Evolutionary conservation across 495 filamentous ascomycete species (phyloP), one percentile per base, ranked within the genome.

Genomic region (Neurospora sp.): DNA sequence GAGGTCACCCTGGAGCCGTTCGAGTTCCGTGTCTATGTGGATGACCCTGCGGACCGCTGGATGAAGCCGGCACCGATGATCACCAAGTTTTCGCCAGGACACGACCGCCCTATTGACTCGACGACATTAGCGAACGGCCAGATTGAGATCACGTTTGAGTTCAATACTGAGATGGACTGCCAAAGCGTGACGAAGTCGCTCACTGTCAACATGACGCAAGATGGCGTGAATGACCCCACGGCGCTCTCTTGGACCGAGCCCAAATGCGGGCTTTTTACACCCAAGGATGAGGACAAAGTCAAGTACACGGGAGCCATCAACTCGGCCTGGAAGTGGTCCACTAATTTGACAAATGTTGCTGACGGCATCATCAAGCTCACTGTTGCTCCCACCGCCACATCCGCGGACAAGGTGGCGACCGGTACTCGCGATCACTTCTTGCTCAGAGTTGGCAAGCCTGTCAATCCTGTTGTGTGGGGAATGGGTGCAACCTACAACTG

Each of bases 351-450:
- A 11, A 85, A 89, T 39, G 89, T 93, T 2, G 86, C 86, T 20
- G 88, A 93, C 71, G 91, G 91, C 70, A 81, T 93, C n/a, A 87
- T 93, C 76, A 82, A 84, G 39, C 73, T 92, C 71, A 91, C 89
- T 0, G 81, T 93, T 62, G 85, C 82, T 40, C 92, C 91, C 54
- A 84, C 86, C 20, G 84, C 84, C 5, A 83, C 80, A 16, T 75
- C 83, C 54, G 14, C 5, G 46, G 80, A 82, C 49, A 76, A 74
- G 3, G 70, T 60, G 6, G 83, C 83, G 8, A 90, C 89, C 7
- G 80, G 87, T 39, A 82, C 89, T 0, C 77, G 79, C n/a, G 87
- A 88, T 71, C 82, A 84, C 69, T 87, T 89, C 76, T 78, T 88
- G 72, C 77, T 89, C 71, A 87, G 87, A 31, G 79, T 87, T 49